Conservation (phyloP, 2,329 filamentous ascomycete species). For the Cladosporium sp. region DNA sequence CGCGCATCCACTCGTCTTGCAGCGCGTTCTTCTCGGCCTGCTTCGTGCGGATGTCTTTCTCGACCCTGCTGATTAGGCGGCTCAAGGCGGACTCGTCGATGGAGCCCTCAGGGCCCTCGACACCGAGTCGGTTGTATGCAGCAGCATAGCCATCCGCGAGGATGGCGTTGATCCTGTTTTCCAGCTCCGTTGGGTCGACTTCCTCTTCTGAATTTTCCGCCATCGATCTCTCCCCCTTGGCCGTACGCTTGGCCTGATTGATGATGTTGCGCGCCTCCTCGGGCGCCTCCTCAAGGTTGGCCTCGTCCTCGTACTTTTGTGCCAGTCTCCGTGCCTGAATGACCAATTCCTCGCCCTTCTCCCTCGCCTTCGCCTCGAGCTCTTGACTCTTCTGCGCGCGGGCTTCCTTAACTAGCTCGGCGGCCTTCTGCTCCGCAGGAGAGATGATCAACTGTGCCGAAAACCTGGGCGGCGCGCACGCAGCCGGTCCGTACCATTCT, state of each 20-base stretch:
- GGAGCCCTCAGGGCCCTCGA: neutral
- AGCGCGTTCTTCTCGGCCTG: constrained; percentile 16
- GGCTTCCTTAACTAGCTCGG: neutral
- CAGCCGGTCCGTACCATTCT: constrained; percentile 16
- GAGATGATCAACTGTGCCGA: neutral
- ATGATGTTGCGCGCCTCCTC: constrained; percentile 12
- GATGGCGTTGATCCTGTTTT: neutral
- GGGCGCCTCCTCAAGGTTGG: constrained; percentile 7
- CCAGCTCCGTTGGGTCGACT: neutral
- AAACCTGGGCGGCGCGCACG: constrained; percentile 2
- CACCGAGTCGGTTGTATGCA: neutral
- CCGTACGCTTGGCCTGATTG: constrained; percentile 3
- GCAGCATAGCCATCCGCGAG: neutral
- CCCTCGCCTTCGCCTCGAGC: constrained; percentile 12
- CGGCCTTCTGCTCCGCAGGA: constrained; percentile 8
- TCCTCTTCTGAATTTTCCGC: neutral
- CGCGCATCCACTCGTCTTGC: constrained; percentile 20
- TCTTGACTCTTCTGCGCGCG: neutral
- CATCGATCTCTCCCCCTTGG: neutral
- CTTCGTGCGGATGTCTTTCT: constrained; percentile 11
- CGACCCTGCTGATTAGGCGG: too few relatives aligned
- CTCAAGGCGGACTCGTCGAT: too few relatives aligned
- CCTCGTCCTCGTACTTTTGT: constrained; percentile 2
- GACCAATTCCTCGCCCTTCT: constrained; percentile 16
- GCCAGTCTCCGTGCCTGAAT: neutral